Conservation (phyloP, 306 rosid genomes). For the Alnus rubra region DNA sequence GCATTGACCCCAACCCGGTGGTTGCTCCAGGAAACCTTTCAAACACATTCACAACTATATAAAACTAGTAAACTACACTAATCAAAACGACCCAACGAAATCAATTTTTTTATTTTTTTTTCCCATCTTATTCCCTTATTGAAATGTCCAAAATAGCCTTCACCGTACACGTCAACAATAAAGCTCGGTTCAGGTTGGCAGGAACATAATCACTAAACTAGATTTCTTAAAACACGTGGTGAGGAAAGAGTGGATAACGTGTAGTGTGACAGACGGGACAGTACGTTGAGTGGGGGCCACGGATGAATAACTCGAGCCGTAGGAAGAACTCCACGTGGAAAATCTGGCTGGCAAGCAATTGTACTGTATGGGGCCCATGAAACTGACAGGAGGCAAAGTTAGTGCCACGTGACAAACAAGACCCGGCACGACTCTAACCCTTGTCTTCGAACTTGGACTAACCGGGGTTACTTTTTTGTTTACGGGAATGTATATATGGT, state of each 20-base stretch:
- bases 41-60: too few species aligned
- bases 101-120: background rate
- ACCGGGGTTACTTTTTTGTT: conserved; percentile 10
- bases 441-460: background rate
- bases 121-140: too few species aligned
- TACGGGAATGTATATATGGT: background rate
- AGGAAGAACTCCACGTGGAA: conserved; percentile 21
- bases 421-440: background rate
- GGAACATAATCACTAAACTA: background rate
- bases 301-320: background rate
- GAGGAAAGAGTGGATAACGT: background rate
- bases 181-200: background rate
- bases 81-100: background rate
- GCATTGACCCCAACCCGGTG: background rate
- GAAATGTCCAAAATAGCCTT: background rate
- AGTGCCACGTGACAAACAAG: conserved; percentile 25
- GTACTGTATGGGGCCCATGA: conserved; percentile 16
- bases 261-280: conserved; percentile 14
- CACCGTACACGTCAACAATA: background rate
- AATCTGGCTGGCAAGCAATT: conserved; percentile 25
- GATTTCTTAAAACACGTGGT: conserved; percentile 16
- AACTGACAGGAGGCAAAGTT: conserved; percentile 12
- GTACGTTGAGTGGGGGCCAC: conserved; percentile 17
- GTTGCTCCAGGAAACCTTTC: background rate
- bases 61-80: too few species aligned